Base-by-base conservation (phyloP, 306 rosid genomes). In the Begonia loranthoides region DNA sequence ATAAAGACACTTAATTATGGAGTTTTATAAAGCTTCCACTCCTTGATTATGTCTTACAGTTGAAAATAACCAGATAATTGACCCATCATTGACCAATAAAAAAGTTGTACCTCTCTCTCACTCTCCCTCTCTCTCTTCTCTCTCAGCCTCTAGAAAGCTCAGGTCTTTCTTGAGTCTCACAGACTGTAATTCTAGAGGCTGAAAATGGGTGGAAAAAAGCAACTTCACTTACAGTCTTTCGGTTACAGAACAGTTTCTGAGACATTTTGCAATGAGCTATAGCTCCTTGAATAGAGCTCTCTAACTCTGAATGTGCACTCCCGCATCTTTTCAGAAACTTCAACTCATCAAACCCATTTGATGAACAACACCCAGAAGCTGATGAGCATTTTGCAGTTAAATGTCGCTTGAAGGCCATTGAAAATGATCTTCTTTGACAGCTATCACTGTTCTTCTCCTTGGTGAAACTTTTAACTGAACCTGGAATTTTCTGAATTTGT, bases 281-380 rank as follows among this genome's bases (percentile, higher is more conserved):
- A 44, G 99, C 99, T 72, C 99, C 99, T 52, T 92, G 96, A 44
- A 92, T 83, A 39, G 99, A 80, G 50, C 56, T 82, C 68, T 86
- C 99, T 41, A 73, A 74, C 69, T 92, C 96, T 11, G 94, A 83
- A 60, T 63, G 86, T 41, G 75, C 50, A 66, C 99, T 86, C 60
- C 75, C 77, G 44, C 94, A 78, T 70, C 93, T 83, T 63, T 92
- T 86, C 10, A 86, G 75, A 64, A 70, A 57, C 56, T 80, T 71
- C 14, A 28, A 61, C 24, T 69, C 74, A 39, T 70, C 78, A 40
- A 61, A 38, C 46, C 76, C 83, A 55, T 64, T 62, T 40, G 80
- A 76, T 38, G 88, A 2, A 1, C 75, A 68, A 5, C 36, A 28
- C 36, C 36, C 36, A 3, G 86, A 67, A 5, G 79, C 50, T 6